Base-by-base conservation (phyloP, 78 protist species). In the Dictyostelium brefeldianum region DNA sequence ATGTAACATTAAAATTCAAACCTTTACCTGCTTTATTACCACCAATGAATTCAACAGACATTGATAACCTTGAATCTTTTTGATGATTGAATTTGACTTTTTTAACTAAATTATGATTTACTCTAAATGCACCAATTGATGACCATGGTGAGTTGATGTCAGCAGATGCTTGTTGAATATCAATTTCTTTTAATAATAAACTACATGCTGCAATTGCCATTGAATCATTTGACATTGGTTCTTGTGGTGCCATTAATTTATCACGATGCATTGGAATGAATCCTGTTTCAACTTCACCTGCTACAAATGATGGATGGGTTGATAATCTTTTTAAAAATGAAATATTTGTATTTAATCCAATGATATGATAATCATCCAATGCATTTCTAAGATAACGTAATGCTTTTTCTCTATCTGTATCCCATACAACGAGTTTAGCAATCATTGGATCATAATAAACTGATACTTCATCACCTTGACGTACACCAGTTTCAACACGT, bases 371-470 rank as follows among this genome's bases (percentile, higher is more conserved):
- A 20, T 85, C 78, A 46, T 89, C 89, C 46, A 97, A 53, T 2
- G 96, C 85, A 53, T 64, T 62, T 70, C 81, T 91, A 0, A 91
- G 43, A 22, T 83, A 75, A 57, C 94, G 43, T 10, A 96, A 20
- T 4, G 95, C 84, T 25, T 82, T 83, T 15, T 91, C 84, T 83
- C 95, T 91, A 48, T 91, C 83, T 36, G 29, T 6, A 14, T 85
- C 98, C 91, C 96, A 90, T 9, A 95, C 98, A 27, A 96, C 96
- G n/a, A 97, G 83, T 74, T 98, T 98, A 31, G 98, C 99, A 81
- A 98, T 94, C 97, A 98, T 96, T 56, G 98, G 97, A 77, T 98
- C 99, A 80, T 98, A 98, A 89, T 94, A 96, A 15, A 97, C 96
- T 14, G 78, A 12, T 11, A 98, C 97, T 46, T 92, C 97, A 62